Conservation (phyloP, 2,329 filamentous ascomycete genomes). For the Penicillium brasilianum region DNA sequence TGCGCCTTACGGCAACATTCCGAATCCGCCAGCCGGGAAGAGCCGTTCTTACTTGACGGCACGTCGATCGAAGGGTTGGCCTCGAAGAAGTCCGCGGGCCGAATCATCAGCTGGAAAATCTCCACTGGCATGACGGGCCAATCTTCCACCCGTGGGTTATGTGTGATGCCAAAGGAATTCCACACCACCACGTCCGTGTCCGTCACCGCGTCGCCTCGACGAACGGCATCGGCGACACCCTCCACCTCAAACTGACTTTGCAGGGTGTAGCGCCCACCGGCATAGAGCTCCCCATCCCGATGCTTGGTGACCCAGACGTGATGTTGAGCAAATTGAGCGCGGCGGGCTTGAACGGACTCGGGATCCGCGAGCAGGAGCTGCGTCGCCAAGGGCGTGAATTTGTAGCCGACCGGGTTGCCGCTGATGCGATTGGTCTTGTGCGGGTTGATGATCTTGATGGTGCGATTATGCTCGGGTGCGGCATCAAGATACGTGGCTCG, state of each 20-base stretch:
- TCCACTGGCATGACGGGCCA: conserved; percentile 53
- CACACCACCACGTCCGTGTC: conserved; percentile 52
- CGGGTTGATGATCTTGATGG: conserved; percentile 64
- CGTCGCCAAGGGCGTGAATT: conserved; percentile 60
- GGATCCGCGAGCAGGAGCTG: conserved; percentile 62
- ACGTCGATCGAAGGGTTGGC: conserved; percentile 61
- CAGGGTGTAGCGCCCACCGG: conserved; percentile 61
- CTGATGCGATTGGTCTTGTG: conserved; percentile 59
- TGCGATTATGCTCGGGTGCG: conserved; percentile 50
- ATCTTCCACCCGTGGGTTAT: conserved; percentile 52
- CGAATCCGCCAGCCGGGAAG: conserved; percentile 37
- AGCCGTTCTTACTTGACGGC: conserved; percentile 47
- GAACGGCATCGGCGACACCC: conserved; percentile 41
- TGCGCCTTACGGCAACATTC: conserved; percentile 42
- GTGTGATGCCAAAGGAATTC: conserved; percentile 52
- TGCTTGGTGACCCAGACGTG: conserved; percentile 62
- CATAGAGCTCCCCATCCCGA: conserved; percentile 57
- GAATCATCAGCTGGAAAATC: conserved; percentile 49
- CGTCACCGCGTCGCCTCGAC: conserved; percentile 39
- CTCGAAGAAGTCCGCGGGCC: conserved; percentile 60
- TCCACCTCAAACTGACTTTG: conserved; percentile 52
- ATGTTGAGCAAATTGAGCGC: conserved; percentile 61
- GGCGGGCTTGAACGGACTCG: conserved; percentile 56
- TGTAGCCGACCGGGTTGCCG: conserved; percentile 59
- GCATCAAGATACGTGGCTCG: conserved; percentile 56